A percentile compares a stretch with the other conserved stretches of the same genome.
Conservation (phyloP, 202 grass and related monocot genomes). For the Eragrostis tef region DNA sequence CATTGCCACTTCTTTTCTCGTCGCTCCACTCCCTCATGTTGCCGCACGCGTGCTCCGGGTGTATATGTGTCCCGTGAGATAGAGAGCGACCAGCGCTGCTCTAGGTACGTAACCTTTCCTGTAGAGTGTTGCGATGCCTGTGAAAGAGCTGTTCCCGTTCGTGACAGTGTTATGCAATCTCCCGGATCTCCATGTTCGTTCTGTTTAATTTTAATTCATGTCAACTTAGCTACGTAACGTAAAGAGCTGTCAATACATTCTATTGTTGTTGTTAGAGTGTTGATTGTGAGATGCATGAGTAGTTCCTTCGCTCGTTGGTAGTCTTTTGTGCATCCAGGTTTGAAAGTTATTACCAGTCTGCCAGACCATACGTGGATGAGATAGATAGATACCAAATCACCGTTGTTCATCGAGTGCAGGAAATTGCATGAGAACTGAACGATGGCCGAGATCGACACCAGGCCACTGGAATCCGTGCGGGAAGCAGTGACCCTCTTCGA, state of each 20-base stretch:
- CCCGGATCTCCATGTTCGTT: not conserved
- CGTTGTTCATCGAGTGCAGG: not conserved
- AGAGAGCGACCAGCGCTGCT: not conserved
- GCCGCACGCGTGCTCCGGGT: not conserved
- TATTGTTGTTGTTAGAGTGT: no score
- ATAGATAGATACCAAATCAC: not conserved
- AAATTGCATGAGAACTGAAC: constrained; percentile 7
- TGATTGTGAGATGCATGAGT: no score
- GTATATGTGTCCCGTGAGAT: not conserved
- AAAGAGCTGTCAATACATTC: no score
- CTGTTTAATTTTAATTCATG: not conserved
- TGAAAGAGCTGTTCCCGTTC: not conserved
- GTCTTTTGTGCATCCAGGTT: no score
- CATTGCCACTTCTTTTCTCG: not conserved
- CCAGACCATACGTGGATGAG: no score
- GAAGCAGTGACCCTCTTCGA: constrained; percentile 46
- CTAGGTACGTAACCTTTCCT: not conserved
- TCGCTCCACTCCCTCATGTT: not conserved
- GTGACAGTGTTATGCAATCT: not conserved
- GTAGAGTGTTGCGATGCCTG: no score
- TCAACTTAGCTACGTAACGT: no score
- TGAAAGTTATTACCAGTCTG: no score
- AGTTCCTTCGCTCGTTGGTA: not conserved
- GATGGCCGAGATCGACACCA: constrained; percentile 61
- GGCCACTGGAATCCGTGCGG: constrained; percentile 52